Evolutionary conservation across 768 basidiomycete genomes (phyloP).

Genomic region (Boletus edulis): DNA sequence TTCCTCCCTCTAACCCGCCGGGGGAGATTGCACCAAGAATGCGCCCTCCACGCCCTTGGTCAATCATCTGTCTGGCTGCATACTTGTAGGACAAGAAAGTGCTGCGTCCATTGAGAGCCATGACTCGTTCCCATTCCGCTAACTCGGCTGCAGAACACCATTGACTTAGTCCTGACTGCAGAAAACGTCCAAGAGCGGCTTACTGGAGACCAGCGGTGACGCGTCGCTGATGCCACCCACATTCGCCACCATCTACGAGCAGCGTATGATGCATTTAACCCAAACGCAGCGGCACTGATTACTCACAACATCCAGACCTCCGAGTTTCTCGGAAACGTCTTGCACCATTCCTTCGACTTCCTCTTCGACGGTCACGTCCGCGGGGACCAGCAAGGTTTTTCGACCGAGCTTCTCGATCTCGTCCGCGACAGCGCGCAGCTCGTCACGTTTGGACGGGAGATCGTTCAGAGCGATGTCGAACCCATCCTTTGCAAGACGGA

Average conservation of each 20-base stretch:
- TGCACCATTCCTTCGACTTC: no score
- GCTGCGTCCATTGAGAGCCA: conserved; percentile 48
- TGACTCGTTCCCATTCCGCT: conserved; percentile 1
- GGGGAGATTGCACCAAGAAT: conserved; percentile 44
- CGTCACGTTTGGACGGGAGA: conserved; percentile 11
- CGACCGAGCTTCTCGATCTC: conserved; percentile 22
- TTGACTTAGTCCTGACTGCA: not conserved
- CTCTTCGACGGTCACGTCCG: conserved; percentile 34
- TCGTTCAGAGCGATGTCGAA: conserved; percentile 2
- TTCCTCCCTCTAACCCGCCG: not conserved
- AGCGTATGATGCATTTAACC: not conserved
- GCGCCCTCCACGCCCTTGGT: conserved; percentile 38
- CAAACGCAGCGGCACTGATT: no score
- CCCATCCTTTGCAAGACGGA: conserved; percentile 8
- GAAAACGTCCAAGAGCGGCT: not conserved
- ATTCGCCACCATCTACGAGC: conserved; percentile 16
- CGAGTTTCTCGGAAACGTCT: conserved; percentile 29
- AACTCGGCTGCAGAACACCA: not conserved
- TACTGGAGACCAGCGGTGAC: conserved; percentile 1
- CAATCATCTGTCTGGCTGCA: no score
- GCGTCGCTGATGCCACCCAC: not conserved
- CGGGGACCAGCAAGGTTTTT: conserved; percentile 14
- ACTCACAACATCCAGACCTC: conserved; percentile 5
- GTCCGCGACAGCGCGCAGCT: conserved; percentile 1
- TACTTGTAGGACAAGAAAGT: conserved; percentile 31